These are phyloP conservation scores for Boechera divaricarpa DNA, from an alignment of 345 rosid genomes.

Conservation along the genomic window DNA sequence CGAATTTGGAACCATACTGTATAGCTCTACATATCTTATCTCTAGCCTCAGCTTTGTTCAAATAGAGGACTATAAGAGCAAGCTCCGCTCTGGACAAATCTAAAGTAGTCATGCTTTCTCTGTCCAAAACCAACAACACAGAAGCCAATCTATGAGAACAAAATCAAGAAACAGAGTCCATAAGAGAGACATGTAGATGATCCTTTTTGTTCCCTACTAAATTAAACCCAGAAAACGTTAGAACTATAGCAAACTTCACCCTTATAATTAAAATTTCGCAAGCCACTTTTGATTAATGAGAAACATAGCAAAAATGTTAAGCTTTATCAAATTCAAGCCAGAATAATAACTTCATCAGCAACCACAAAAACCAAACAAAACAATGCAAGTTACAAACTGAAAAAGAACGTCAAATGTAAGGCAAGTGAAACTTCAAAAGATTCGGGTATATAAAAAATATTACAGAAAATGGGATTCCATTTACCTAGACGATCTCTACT, in stretches of 20 bases:
- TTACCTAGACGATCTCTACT: constrained; percentile 30
- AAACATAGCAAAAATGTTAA: background rate
- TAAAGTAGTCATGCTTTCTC: constrained; percentile 70
- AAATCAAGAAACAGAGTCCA: constrained; percentile 20
- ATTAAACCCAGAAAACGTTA: background rate
- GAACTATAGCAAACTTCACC: background rate
- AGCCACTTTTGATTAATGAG: constrained; percentile 3
- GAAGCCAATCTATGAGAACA: background rate
- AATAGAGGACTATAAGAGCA: constrained; percentile 77
- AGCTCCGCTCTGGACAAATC: constrained; percentile 89
- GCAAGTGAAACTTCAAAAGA: background rate
- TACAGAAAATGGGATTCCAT: background rate
- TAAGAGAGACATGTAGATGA: background rate
- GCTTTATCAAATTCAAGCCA: background rate
- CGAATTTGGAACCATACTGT: constrained; percentile 91
- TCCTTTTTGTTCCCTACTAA: background rate
- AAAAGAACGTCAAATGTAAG: background rate
- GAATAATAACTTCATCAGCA: background rate
- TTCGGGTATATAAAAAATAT: background rate
- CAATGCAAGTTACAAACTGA: background rate
- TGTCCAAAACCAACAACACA: constrained; percentile 24
- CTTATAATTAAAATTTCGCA: background rate
- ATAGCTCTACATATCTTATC: constrained; percentile 99
- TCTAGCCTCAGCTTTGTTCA: constrained; percentile 98
- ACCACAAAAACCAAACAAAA: background rate